Evolutionary conservation across 306 rosid species (phyloP), one percentile per base, ranked within the genome.

Genomic region (Trifolium dubium): DNA sequence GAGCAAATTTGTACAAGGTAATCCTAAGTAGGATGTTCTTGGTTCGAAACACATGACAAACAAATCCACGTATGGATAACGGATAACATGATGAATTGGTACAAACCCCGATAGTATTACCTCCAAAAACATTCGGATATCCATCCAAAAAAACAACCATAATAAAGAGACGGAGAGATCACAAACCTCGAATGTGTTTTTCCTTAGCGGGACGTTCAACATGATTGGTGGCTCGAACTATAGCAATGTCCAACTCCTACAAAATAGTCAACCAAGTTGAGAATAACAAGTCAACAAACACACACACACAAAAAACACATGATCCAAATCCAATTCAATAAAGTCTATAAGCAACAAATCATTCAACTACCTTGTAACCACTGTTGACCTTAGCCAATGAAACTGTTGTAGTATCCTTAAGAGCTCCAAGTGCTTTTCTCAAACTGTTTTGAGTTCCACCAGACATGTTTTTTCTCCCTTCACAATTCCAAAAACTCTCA

Each of bases 311-410:
- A 34, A 71, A 34, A 54, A 73, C 2, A 29, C 54, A 23, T n/a
- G 64, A 71, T 49, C 43, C 67, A 41, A 61, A 35, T 28, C 56
- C 56, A 71, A 75, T 18, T 63, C 53, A 73, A 77, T 62, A 68
- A 28, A 32, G 32, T 69, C 11, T 30, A 58, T 18, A 34, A 35
- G 49, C 31, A 72, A 68, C 31, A 72, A 68, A 55, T 10, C 5
- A 54, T 54, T 28, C 10, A 14, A 49, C 43, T 82, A 95, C 99
- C 99, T 92, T 95, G 85, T 92, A 95, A 89, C 85, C 99, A 75
- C 98, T 95, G 81, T 95, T 92, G 88, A 95, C 98, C 87, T 95
- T 95, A 29, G 99, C 99, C 87, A 95, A 92, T 1, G 99, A 95
- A 41, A 95, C 99, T 17, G 99, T 92, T 54, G 99, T 92, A 35